Evolutionary conservation across 306 rosid species (phyloP).

Genomic region (Castanea mollissima): DNA sequence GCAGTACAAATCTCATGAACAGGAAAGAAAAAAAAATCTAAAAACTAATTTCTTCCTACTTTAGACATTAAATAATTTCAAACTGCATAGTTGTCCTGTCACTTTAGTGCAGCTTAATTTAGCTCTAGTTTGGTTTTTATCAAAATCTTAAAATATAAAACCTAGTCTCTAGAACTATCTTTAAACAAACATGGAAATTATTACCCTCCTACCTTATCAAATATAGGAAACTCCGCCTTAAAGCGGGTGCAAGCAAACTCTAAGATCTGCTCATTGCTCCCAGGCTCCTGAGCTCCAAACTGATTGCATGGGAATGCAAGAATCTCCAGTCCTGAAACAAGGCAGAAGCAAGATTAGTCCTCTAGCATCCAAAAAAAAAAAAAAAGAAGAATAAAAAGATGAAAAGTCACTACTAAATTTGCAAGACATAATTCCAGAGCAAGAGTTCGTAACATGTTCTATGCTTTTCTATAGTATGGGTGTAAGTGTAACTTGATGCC

Average conservation of each 20-base stretch:
- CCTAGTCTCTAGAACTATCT: neutral
- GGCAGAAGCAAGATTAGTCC: neutral
- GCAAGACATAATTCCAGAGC: neutral
- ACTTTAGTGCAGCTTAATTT: neutral
- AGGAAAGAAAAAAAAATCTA: no score
- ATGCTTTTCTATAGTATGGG: neutral
- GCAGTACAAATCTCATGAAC: no score
- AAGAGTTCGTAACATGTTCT: neutral
- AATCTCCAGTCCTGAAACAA: conserved; percentile 70
- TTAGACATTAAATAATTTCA: neutral
- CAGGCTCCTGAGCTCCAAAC: conserved; percentile 98
- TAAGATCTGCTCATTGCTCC: conserved; percentile 73
- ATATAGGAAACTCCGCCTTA: conserved; percentile 89
- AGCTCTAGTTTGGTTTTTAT: neutral
- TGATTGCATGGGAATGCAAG: conserved; percentile 98
- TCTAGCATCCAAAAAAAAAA: neutral
- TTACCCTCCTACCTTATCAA: conserved; percentile 66
- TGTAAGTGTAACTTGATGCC: neutral
- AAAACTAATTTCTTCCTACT: no score
- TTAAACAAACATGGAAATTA: neutral
- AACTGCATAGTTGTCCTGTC: neutral
- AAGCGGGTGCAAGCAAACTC: conserved; percentile 93
- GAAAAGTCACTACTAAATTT: neutral
- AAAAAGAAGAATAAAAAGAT: neutral
- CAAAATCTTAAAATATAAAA: neutral